Evolutionary conservation across 192 early-diverging fungal species (phyloP).

Genomic region (Endogone sp.): DNA sequence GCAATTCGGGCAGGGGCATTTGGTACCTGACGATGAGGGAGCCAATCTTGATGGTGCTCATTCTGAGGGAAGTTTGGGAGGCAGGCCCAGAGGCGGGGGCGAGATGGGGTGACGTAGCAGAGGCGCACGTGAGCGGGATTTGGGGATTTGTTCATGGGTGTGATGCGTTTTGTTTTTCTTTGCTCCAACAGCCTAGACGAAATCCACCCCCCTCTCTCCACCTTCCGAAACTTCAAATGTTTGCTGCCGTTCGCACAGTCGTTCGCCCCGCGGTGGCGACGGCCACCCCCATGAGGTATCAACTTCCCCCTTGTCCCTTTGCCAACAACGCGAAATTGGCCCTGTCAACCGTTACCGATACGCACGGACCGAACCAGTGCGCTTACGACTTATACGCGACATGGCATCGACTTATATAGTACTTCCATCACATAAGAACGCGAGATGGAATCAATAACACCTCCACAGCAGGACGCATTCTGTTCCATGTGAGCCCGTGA

Average conservation of each 20-base stretch:
- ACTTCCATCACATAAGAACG: too few relatives aligned
- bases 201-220: background rate
- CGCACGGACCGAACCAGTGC: too few relatives aligned
- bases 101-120: background rate
- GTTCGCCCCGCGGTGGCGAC: constrained; percentile 29
- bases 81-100: background rate
- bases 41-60: background rate
- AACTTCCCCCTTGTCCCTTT: background rate
- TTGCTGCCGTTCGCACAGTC: constrained; percentile 30
- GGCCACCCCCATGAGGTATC: constrained; percentile 18
- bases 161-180: background rate
- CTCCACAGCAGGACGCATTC: too few relatives aligned
- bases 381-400: too few relatives aligned
- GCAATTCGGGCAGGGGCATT: too few relatives aligned
- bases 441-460: too few relatives aligned
- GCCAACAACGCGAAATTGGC: background rate
- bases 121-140: background rate
- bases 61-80: background rate
- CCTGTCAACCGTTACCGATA: background rate
- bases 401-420: too few relatives aligned
- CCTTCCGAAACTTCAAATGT: constrained; percentile 7
- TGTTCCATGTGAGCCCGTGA: too few relatives aligned
- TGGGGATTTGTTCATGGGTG: background rate
- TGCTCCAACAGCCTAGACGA: too few relatives aligned
- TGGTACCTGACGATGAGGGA: background rate